Conservation (phyloP, 2,329 filamentous ascomycete genomes). For the Massarina eburnea region DNA sequence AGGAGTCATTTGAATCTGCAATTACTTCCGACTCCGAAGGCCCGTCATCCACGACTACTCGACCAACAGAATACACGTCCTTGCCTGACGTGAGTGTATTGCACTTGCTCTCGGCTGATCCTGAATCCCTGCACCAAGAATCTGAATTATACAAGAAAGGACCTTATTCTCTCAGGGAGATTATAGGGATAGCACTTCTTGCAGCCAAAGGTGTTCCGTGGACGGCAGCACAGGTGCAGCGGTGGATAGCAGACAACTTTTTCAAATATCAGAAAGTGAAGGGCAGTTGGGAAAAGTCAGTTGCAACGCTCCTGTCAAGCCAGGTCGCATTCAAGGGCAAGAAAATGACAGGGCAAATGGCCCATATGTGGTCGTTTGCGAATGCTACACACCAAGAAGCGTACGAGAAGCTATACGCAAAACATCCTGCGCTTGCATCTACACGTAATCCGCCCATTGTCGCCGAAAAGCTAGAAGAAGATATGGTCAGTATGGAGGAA, state of each 20-base stretch:
- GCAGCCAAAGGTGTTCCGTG: conserved; percentile 2
- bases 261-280: conserved; percentile 11
- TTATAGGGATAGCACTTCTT: conserved; percentile 13
- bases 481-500: background rate
- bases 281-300: conserved; percentile 15
- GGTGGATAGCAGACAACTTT: conserved; percentile 11
- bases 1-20: background rate
- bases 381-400: background rate
- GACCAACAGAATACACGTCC: background rate
- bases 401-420: conserved; percentile 6
- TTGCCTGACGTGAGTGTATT: background rate
- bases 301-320: conserved; percentile 15
- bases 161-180: background rate
- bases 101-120: background rate
- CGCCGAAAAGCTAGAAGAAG: background rate
- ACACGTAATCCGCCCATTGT: background rate
- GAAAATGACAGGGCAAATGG: background rate
- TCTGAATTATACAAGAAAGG: background rate
- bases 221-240: conserved; percentile 3
- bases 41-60: background rate
- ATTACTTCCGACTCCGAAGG: background rate
- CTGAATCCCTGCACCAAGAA: background rate
- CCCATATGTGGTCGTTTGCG: conserved; percentile 5
- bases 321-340: background rate
- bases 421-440: background rate